phyloP scores from a whole-genome alignment of 2,329 filamentous ascomycete genomes.

The Pezicula rhizophila region DNA sequence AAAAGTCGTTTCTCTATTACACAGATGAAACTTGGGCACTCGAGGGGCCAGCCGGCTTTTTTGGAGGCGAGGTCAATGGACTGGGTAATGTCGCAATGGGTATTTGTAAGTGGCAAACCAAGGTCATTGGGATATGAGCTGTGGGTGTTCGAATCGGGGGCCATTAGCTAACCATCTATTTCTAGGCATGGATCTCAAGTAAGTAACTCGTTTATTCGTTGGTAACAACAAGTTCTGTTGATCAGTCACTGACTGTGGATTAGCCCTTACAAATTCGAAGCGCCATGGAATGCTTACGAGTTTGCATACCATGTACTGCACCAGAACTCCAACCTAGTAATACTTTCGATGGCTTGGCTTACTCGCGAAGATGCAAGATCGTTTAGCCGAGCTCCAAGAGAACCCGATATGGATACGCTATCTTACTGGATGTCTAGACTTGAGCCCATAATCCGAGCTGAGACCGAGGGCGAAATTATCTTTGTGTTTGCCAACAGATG shows the following conservation, averaged over 20 bases:
- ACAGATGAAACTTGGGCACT: conserved; percentile 58
- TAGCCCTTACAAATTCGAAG: conserved; percentile 45
- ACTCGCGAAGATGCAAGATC: conserved; percentile 46
- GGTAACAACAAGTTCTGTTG: no score
- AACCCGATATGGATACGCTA: conserved; percentile 67
- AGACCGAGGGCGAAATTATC: conserved; percentile 52
- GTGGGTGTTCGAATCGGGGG: conserved; percentile 1
- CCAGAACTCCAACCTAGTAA: conserved; percentile 52
- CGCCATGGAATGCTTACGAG: conserved; percentile 43
- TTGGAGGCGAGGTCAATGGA: conserved; percentile 34
- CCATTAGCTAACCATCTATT: not conserved
- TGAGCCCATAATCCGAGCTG: conserved; percentile 53
- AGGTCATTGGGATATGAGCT: not conserved
- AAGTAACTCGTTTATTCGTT: not conserved
- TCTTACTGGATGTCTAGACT: conserved; percentile 71
- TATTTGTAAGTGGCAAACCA: conserved; percentile 43
- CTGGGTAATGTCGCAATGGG: conserved; percentile 50
- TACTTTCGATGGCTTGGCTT: conserved; percentile 75
- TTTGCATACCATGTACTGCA: conserved; percentile 48
- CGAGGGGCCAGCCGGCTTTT: conserved; percentile 48
- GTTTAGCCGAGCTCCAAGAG: conserved; percentile 42
- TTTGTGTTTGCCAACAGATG: conserved; percentile 64
- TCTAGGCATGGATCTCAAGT: conserved; percentile 57
- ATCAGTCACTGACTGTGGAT: conserved; percentile 7
- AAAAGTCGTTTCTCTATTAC: conserved; percentile 53